Evolutionary conservation across 176 grass and related monocot genomes (phyloP), one percentile per base, ranked within the genome.

Genomic region (Triticum turgidum): DNA sequence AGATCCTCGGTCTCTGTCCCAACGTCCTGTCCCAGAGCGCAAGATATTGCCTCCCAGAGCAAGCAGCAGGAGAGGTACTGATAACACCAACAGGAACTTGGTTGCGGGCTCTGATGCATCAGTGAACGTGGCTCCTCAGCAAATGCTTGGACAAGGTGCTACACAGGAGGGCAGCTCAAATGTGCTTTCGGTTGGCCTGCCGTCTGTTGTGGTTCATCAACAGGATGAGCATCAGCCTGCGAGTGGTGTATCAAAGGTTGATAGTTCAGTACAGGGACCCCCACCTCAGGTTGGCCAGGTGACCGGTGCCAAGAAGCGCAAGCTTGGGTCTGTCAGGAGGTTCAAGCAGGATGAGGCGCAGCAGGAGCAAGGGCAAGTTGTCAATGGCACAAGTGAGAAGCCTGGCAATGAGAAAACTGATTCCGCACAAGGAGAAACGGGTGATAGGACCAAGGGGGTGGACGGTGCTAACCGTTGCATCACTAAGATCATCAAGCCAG

Each of bases 251-350:
- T 87, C 86, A 9, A 95, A 85, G 84, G 81, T 85, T 42, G 81
- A 87, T 21, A 91, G 49, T 61, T 51, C 21, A 32, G 17, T 86
- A 38, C 91, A 85, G 34, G 18, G 76, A 76, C 80, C 83, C 30
- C 83, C 83, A 72, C 83, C 86, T 73, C 92, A 91, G 41, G 87
- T 82, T 79, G 91, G 80, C 80, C 89, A 87, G 86, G 86, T 96
- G 61, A 99, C 97, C 29, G 97, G 94, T 88, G 94, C 97, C 25
- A 96, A 93, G 97, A 99, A 91, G 86, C 93, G 97, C 76, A 99
- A 99, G 42, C 96, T 92, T 76, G 97, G 97, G 73, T 93, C 85
- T 61, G 89, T 99, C 4, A 96, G 87, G 87, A 94, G 97, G 89
- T 99, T 99, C 64, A 89, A 88, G 77, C 77, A 87, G 51, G 89